Evolutionary conservation across 257 asterid species (phyloP).

Genomic region (Solanum gracilifrons): DNA sequence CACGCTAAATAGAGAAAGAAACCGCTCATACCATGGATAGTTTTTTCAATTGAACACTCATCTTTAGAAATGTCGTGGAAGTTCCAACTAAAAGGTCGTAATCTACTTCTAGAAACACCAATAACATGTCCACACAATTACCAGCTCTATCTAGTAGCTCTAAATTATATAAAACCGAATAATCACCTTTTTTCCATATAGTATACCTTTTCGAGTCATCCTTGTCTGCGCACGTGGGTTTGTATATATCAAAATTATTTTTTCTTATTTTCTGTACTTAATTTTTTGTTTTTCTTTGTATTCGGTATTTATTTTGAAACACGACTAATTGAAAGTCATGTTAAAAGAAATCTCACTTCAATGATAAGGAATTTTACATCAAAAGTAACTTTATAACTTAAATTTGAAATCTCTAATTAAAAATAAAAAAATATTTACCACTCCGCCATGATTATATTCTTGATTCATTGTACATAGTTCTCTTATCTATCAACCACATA

Average conservation of each 20-base stretch:
- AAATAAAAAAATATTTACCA: background rate
- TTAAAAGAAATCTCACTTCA: background rate
- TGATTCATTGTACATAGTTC: background rate
- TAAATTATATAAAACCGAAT: background rate
- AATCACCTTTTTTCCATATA: background rate
- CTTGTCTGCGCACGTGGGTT: constrained; percentile 69
- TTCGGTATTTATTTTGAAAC: rapidly evolving
- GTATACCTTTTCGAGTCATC: constrained; percentile 15
- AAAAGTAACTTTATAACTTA: rapidly evolving
- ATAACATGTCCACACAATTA: background rate
- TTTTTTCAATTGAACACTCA: background rate
- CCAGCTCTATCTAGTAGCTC: background rate
- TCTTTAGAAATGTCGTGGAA: background rate
- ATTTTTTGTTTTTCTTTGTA: background rate
- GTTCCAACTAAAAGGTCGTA: background rate
- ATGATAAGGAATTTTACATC: rapidly evolving
- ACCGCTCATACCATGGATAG: too few species aligned
- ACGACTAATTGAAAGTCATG: rapidly evolving
- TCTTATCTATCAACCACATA: background rate
- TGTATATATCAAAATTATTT: background rate
- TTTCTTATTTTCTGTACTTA: background rate
- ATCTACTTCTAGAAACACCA: constrained; percentile 3
- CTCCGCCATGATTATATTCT: rapidly evolving
- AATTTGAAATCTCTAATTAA: rapidly evolving
- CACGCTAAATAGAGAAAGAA: too few species aligned